Base-by-base conservation (phyloP, 106 monocot species). In the Phalaenopsis aphrodite region DNA sequence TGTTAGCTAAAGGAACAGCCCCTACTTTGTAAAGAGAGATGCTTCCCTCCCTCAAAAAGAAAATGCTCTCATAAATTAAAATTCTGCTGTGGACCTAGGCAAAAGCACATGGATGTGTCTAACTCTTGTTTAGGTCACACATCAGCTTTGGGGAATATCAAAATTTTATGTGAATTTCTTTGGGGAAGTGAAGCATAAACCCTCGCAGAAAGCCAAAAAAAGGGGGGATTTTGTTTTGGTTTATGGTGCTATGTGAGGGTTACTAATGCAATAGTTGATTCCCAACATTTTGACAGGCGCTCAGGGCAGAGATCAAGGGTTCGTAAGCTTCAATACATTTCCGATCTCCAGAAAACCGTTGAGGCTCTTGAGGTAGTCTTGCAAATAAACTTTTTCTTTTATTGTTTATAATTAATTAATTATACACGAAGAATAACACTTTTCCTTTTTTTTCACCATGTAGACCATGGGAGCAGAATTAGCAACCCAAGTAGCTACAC, bases 301-400 rank as follows among this genome's bases (percentile, higher is more conserved):
- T 87, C 88, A 65, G 97, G 97, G 24, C 94, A 98, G 78, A 84
- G 97, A 66, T 98, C 97, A 65, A 90, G 94, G 83, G 97, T 94
- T 49, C 85, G 97, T 37, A 98, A 98, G 74, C 90, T 98, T 85
- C 97, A 98, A 78, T 92, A 98, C 76, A 98, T 98, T 84, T 92
- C 94, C 84, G 97, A 98, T 78, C 97, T 98, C 49, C 90, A 94
- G 76, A 89, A 86, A 84, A 92, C 92, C 78, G 94, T 98, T 52
- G 89, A 91, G 48, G 48, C 80, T 68, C 83, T 88, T 80, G 92
- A 98, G 92, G 97, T 92, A 85, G 43, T 17, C 57, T 23, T 46
- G 47, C 58, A 41, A 61, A 14, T 52, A 52, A 52, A 52, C 12
- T 52, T 52, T 9, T 15, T 30, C 5, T 21, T 64, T 23, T 21